These are phyloP conservation scores for Cladobotryum protrusum DNA, from an alignment of 2,329 filamentous ascomycete species.

Conservation along the genomic window DNA sequence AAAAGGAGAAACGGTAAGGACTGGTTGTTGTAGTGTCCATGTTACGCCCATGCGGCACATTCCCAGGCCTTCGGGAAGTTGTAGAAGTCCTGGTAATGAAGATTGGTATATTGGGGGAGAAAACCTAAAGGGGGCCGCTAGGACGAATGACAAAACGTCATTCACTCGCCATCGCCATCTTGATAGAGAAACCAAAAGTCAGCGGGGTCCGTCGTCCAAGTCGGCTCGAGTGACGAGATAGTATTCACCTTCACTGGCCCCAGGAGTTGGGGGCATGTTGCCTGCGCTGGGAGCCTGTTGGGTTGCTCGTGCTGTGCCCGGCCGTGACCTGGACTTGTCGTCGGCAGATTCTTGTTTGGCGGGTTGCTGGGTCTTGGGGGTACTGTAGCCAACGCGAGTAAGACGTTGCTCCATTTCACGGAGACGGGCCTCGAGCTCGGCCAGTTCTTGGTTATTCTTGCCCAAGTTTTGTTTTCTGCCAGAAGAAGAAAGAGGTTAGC, in stretches of 20 bases:
- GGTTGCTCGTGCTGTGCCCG: constrained; percentile 47
- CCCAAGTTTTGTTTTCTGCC: constrained; percentile 72
- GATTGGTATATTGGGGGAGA: no score
- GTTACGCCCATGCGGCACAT: neutral
- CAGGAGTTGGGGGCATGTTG: constrained; percentile 54
- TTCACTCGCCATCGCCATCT: constrained; percentile 35
- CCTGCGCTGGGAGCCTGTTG: constrained; percentile 47
- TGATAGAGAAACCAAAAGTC: constrained; percentile 20
- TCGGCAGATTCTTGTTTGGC: constrained; percentile 17
- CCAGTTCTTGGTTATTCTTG: constrained; percentile 70
- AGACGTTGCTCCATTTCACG: constrained; percentile 80
- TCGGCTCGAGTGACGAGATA: constrained; percentile 30
- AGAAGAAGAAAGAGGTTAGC: constrained; percentile 1
- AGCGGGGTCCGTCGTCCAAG: constrained; percentile 25
- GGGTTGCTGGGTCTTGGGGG: constrained; percentile 10
- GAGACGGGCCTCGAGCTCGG: constrained; percentile 77
- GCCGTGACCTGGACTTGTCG: constrained; percentile 42
- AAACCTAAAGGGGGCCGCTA: no score
- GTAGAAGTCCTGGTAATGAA: no score
- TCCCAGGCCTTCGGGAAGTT: no score
- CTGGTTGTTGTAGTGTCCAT: neutral
- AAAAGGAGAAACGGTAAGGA: neutral
- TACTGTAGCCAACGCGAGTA: constrained; percentile 28
- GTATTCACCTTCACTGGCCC: constrained; percentile 58
- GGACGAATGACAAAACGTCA: neutral